Evolutionary conservation across 1,139 yeast species (phyloP), one percentile per base, ranked within the genome.

Genomic region (Saccharomyces hybrid): DNA sequence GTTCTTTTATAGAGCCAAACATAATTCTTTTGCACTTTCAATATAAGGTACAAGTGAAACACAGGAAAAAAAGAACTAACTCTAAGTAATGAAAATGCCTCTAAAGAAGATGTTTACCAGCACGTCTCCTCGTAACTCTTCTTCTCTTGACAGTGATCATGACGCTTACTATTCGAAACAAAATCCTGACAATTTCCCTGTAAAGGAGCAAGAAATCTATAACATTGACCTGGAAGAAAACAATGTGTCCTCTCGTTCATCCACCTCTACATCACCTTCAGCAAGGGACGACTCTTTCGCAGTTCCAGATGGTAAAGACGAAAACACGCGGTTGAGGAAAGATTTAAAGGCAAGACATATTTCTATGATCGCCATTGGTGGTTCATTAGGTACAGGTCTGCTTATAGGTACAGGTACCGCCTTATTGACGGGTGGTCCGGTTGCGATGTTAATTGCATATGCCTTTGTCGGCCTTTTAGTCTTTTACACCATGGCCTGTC

Each of bases 351-450:
- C 91, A 13, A 75, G 93, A 62, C 93, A 85, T 66, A 81, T 85
- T 63, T 77, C 84, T 53, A 84, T 86, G 93, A 82, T 84, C 69
- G 88, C 88, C 62, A 72, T 78, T 52, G 81, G 80, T 56, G 82
- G 82, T 49, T 74, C 79, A 5, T 62, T 79, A 31, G 87, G 88
- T 56, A 83, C 89, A 6, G 90, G 91, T 63, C 75, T 84, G 60
- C 72, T 84, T 59, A 82, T 85, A 61, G 89, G 90, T 62, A 83
- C 88, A 9, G 87, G 88, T 52, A 71, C 81, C 13, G 83, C 89
- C 1, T 73, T 85, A 58, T 74, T 76, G 34, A 68, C 75, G 5
- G 88, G 86, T 5, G 93, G 93, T 23, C 90, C 91, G 3, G 90
- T 79, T 14, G 78, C 87, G 44, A 77, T 84, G 51, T 74, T 85